phyloP scores from a whole-genome alignment of 176 grass and related monocot genomes.

The Avena sativa region DNA sequence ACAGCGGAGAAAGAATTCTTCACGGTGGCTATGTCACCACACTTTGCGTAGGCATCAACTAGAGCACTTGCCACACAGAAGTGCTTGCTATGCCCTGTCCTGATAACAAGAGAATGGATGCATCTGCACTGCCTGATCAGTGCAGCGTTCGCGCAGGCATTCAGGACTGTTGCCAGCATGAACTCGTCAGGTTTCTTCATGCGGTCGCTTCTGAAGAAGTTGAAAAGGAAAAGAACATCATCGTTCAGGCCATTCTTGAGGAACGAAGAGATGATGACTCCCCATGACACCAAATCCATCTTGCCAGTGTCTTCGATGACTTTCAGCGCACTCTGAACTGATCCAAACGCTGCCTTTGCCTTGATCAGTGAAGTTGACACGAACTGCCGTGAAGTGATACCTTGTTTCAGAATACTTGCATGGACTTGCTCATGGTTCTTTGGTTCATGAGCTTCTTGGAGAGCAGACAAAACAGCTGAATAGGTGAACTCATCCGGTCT shows the following conservation, averaged over 20 bases:
- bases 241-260: constrained; percentile 44
- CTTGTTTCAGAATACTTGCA: constrained; percentile 54
- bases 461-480: constrained; percentile 46
- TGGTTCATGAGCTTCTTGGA: constrained; percentile 36
- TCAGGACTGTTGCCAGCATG: constrained; percentile 54
- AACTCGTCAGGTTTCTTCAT: constrained; percentile 51
- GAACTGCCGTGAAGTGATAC: constrained; percentile 50
- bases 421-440: constrained; percentile 53
- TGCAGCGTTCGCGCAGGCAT: constrained; percentile 54
- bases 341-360: constrained; percentile 42
- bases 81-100: constrained; percentile 46
- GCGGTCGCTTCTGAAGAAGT: constrained; percentile 37
- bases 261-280: constrained; percentile 55
- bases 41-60: constrained; percentile 71
- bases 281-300: constrained; percentile 61
- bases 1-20: constrained; percentile 34
- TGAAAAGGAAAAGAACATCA: constrained; percentile 48
- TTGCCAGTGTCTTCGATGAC: constrained; percentile 37
- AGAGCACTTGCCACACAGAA: constrained; percentile 55
- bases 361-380: constrained; percentile 60
- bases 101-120: constrained; percentile 53
- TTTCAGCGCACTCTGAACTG: constrained; percentile 38
- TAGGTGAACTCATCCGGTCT: constrained; percentile 61
- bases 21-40: constrained; percentile 52
- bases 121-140: constrained; percentile 53